Evolutionary conservation across 768 basidiomycete genomes (phyloP).

Genomic region (Coprinellus micaceus): DNA sequence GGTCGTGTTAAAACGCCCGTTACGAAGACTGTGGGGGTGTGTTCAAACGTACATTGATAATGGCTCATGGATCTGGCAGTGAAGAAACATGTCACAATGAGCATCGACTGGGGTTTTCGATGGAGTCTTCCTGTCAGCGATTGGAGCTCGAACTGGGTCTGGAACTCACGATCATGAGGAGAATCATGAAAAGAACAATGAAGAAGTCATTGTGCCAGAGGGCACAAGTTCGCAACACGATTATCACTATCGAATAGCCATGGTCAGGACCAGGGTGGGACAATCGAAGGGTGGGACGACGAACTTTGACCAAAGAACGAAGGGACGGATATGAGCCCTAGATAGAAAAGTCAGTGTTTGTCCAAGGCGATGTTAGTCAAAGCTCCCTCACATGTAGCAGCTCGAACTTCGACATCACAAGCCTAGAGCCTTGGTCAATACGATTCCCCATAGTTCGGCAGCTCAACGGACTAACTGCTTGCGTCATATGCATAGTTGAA

Average conservation of each 20-base stretch:
- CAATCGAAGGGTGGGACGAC: neutral
- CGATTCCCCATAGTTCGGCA: too few species aligned
- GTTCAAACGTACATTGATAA: constrained; percentile 3
- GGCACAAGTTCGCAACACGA: constrained; percentile 7
- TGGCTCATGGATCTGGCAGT: neutral
- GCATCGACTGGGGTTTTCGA: neutral
- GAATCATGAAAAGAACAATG: neutral
- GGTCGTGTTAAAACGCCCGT: too few species aligned
- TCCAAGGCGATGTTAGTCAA: too few species aligned
- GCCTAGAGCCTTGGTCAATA: too few species aligned
- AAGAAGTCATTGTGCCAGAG: constrained; percentile 4
- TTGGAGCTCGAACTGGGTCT: neutral
- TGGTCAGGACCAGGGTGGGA: neutral
- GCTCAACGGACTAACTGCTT: neutral
- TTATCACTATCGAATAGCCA: constrained; percentile 4
- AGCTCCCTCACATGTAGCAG: constrained; percentile 2
- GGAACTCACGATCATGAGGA: neutral
- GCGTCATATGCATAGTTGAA: neutral
- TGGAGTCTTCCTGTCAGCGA: neutral
- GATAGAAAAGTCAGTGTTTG: neutral
- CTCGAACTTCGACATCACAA: neutral
- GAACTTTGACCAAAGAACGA: constrained; percentile 7
- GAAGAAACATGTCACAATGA: neutral
- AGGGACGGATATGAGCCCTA: constrained; percentile 4
- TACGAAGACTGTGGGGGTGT: too few species aligned